phyloP scores from a whole-genome alignment of 1,284 basidiomycete species.

The Tilletiopsis washingtonensis region DNA sequence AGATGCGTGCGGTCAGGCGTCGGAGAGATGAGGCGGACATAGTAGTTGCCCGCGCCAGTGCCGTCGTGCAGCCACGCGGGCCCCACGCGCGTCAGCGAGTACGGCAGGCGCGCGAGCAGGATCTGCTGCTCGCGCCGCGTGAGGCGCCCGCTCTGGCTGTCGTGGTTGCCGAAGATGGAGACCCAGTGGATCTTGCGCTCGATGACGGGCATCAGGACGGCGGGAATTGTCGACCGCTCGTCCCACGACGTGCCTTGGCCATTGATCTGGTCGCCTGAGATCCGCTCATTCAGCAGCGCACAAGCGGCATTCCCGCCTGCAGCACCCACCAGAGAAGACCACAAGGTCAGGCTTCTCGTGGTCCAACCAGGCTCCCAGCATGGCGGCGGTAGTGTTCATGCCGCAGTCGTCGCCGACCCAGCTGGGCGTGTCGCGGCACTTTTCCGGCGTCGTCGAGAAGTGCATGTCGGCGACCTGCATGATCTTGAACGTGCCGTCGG shows the following conservation, averaged over 20 bases:
- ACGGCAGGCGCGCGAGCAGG: constrained; percentile 67
- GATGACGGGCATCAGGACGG: constrained; percentile 71
- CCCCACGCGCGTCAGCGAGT: constrained; percentile 69
- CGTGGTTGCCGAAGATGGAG: constrained; percentile 78
- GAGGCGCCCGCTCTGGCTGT: constrained; percentile 24
- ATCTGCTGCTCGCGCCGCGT: constrained; percentile 54
- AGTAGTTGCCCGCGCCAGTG: constrained; percentile 49
- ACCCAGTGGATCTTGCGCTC: constrained; percentile 76
- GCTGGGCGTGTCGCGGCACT: constrained; percentile 31
- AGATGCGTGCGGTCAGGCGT: constrained; percentile 60
- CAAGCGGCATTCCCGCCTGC: no score
- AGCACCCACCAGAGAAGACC: no score
- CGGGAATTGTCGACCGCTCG: constrained; percentile 71
- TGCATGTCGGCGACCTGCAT: constrained; percentile 43
- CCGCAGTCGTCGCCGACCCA: constrained; percentile 14
- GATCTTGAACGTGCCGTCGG: constrained; percentile 39
- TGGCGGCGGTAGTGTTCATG: constrained; percentile 26
- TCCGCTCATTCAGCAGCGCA: no score
- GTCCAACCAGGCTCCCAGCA: constrained; percentile 51
- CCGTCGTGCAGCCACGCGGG: constrained; percentile 73
- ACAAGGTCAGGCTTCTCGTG: constrained; percentile 79
- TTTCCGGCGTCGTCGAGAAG: constrained; percentile 29
- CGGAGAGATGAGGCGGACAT: constrained; percentile 13
- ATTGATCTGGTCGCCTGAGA: constrained; percentile 48
- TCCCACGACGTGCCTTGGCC: constrained; percentile 78